phyloP scores from a whole-genome alignment of 768 basidiomycete genomes.

The Cytidiella melzeri region DNA sequence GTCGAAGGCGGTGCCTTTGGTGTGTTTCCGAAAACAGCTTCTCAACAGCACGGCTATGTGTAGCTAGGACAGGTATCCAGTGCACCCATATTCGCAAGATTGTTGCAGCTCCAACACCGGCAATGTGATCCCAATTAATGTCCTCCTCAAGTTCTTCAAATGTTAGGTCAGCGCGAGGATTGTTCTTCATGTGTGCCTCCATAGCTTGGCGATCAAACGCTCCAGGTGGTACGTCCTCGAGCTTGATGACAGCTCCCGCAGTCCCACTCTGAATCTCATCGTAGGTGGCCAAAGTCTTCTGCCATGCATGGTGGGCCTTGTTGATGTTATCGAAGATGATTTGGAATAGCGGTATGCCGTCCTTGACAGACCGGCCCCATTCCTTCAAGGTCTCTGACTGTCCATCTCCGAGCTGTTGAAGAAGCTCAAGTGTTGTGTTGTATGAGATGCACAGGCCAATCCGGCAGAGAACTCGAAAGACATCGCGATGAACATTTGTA shows the following conservation, averaged over 20 bases:
- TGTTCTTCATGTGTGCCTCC: not conserved
- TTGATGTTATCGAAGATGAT: constrained; percentile 6
- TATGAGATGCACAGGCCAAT: too few species aligned
- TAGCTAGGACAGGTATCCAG: not conserved
- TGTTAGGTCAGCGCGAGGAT: too few species aligned
- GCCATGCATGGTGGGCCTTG: not conserved
- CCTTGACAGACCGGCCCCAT: not conserved
- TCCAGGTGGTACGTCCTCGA: constrained; percentile 2
- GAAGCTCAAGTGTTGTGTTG: too few species aligned
- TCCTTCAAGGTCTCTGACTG: too few species aligned
- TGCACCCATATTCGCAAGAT: not conserved
- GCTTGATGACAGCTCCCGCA: constrained; percentile 1
- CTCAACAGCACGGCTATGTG: not conserved
- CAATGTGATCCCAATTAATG: not conserved
- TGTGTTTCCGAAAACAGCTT: not conserved
- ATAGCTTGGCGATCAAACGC: not conserved
- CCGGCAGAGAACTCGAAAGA: too few species aligned
- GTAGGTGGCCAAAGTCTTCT: not conserved
- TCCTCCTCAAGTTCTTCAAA: not conserved
- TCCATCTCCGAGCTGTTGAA: too few species aligned
- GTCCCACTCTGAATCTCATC: not conserved
- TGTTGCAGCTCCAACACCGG: not conserved
- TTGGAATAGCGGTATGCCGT: not conserved
- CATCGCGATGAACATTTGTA: too few species aligned
- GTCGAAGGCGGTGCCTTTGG: not conserved